Evolutionary conservation across 305 asterid genomes (phyloP).

Genomic region (Stenogyne calaminthoides): DNA sequence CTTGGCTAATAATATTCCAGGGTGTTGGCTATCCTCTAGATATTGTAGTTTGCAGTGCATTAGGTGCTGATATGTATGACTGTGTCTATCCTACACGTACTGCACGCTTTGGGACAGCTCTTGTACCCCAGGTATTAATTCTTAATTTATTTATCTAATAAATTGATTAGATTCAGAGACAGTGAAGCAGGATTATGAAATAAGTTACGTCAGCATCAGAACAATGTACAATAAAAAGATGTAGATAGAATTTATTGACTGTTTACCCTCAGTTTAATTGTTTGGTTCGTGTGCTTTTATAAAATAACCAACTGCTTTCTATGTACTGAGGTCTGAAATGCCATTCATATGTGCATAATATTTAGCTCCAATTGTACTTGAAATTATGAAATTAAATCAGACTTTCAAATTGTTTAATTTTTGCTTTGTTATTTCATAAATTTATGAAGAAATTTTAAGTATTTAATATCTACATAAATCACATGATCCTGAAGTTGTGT

Average conservation of each 20-base stretch:
- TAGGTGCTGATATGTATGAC: conserved; percentile 99
- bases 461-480: too few species aligned
- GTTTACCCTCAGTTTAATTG: too few species aligned
- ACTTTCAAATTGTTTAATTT: too few species aligned
- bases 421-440: too few species aligned
- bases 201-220: neutral
- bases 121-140: conserved; percentile 79
- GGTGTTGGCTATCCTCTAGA: conserved; percentile 99
- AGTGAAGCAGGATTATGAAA: neutral
- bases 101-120: conserved; percentile 99
- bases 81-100: conserved; percentile 99
- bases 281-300: neutral
- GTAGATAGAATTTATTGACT: neutral
- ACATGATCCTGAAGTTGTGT: too few species aligned
- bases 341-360: neutral
- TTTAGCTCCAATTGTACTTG: too few species aligned
- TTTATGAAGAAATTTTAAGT: too few species aligned
- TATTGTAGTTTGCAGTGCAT: conserved; percentile 98
- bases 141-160: conserved; percentile 18
- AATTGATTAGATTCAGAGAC: conserved; percentile 6
- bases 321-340: neutral
- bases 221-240: neutral
- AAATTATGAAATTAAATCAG: too few species aligned
- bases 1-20: conserved; percentile 45
- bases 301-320: neutral